phyloP scores from a whole-genome alignment of 148 eudicot genomes.

The Rhododendron simsii region DNA sequence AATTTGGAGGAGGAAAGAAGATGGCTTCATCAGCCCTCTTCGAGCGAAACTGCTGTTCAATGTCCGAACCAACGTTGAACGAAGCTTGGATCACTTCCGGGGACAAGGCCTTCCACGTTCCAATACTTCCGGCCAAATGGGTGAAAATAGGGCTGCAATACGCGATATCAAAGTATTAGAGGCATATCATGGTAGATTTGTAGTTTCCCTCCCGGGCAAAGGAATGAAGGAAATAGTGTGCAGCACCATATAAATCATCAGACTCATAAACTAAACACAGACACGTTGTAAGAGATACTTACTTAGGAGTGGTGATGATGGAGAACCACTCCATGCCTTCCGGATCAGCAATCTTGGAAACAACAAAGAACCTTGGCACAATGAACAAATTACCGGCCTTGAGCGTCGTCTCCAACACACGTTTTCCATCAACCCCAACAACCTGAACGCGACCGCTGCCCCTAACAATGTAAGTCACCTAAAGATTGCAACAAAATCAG shows the following conservation, averaged over 20 bases:
- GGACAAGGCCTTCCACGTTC: conserved; percentile 78
- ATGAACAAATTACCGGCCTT: conserved; percentile 71
- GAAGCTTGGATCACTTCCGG: conserved; percentile 70
- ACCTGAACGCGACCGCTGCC: conserved; percentile 89
- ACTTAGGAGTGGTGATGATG: conserved; percentile 82
- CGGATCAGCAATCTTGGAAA: conserved; percentile 69
- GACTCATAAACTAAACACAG: background rate
- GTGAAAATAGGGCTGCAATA: conserved; percentile 74
- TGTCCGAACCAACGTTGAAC: conserved; percentile 58
- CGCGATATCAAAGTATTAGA: background rate
- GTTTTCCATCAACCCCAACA: conserved; percentile 76
- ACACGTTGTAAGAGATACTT: conserved; percentile 11
- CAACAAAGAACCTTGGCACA: conserved; percentile 83
- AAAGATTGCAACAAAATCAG: conserved; percentile 16
- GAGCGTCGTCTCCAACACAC: conserved; percentile 59
- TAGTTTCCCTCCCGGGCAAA: background rate
- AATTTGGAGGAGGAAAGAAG: conserved; percentile 83
- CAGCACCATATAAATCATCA: background rate
- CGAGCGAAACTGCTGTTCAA: conserved; percentile 53
- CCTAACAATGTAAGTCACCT: conserved; percentile 71
- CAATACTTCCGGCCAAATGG: conserved; percentile 75
- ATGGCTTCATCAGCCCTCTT: conserved; percentile 65
- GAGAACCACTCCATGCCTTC: conserved; percentile 95
- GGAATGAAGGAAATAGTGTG: background rate
- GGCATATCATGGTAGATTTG: background rate